phyloP scores from a whole-genome alignment of 495 filamentous ascomycete species.

The Sporormia fimetaria region DNA sequence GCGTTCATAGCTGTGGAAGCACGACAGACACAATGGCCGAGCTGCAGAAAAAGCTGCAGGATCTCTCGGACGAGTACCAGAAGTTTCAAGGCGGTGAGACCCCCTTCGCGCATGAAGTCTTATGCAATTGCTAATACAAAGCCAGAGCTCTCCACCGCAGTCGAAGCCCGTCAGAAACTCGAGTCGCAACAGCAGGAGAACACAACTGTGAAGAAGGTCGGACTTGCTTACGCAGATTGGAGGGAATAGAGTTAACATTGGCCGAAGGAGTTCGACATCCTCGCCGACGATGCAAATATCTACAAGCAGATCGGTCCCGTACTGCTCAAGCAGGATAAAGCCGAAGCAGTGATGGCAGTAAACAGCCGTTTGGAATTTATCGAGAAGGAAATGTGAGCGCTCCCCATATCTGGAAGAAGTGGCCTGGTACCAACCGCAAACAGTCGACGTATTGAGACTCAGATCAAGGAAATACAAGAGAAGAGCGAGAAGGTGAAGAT shows the following conservation, averaged over 20 bases:
- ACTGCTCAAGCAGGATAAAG: slow-evolving; percentile 83
- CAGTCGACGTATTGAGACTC: slow-evolving; percentile 71
- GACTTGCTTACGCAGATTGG: not conserved
- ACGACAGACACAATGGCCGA: slow-evolving; percentile 38
- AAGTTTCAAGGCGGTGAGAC: slow-evolving; percentile 65
- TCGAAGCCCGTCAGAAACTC: slow-evolving; percentile 80
- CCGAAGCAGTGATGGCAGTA: slow-evolving; percentile 79
- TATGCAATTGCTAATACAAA: slow-evolving; percentile 9
- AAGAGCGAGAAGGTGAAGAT: slow-evolving; percentile 73
- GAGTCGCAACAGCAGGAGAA: slow-evolving; percentile 94
- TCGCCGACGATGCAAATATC: slow-evolving; percentile 73
- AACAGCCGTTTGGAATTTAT: slow-evolving; percentile 87
- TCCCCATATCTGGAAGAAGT: not conserved
- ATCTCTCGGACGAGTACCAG: slow-evolving; percentile 76
- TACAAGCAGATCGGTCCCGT: slow-evolving; percentile 93
- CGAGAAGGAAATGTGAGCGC: slow-evolving; percentile 74
- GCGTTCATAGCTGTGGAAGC: slow-evolving; percentile 5
- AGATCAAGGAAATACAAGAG: slow-evolving; percentile 66
- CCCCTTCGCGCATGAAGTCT: slow-evolving; percentile 3
- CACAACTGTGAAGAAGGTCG: slow-evolving; percentile 67
- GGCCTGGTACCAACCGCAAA: slow-evolving; percentile 3
- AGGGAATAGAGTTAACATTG: not conserved
- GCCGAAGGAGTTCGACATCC: slow-evolving; percentile 62
- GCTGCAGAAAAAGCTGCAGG: slow-evolving; percentile 57
- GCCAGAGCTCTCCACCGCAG: slow-evolving; percentile 61